Evolutionary conservation across 2,329 filamentous ascomycete genomes (phyloP).

Genomic region (Huntiella abstrusa): DNA sequence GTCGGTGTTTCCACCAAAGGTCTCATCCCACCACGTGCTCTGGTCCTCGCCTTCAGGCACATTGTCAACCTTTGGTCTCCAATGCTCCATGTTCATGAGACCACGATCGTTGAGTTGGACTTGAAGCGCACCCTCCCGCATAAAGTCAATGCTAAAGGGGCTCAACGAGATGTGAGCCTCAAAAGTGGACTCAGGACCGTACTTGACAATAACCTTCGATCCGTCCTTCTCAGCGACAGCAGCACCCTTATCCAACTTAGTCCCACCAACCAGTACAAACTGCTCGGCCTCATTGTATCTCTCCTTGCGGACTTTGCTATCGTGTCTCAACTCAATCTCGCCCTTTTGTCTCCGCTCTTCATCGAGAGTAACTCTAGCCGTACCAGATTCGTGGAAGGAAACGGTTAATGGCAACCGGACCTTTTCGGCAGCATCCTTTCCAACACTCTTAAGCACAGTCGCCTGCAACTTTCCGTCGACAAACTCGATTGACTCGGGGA

Average conservation of each 20-base stretch:
- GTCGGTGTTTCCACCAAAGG: conserved; percentile 88
- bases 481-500: conserved; percentile 52
- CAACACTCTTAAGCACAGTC: conserved; percentile 62
- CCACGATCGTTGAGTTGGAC: conserved; percentile 83
- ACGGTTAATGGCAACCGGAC: conserved; percentile 68
- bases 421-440: conserved; percentile 39
- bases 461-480: conserved; percentile 65
- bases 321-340: conserved; percentile 71
- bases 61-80: conserved; percentile 68
- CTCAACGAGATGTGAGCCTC: conserved; percentile 69
- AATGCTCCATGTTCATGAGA: conserved; percentile 84
- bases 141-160: conserved; percentile 75
- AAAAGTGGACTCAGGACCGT: conserved; percentile 56
- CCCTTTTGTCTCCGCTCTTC: conserved; percentile 81
- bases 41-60: conserved; percentile 38
- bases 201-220: conserved; percentile 54
- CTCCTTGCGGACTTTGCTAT: conserved; percentile 72
- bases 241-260: conserved; percentile 53
- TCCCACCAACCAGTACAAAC: conserved; percentile 70
- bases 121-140: conserved; percentile 61
- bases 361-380: conserved; percentile 72
- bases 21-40: conserved; percentile 95
- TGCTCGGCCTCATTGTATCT: conserved; percentile 82
- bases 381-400: conserved; percentile 77
- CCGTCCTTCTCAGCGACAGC: conserved; percentile 47